A percentile compares a stretch with the other conserved stretches of the same genome.
phyloP scores from a whole-genome alignment of 2,329 filamentous ascomycete genomes.

The Trichoderma sp. region DNA sequence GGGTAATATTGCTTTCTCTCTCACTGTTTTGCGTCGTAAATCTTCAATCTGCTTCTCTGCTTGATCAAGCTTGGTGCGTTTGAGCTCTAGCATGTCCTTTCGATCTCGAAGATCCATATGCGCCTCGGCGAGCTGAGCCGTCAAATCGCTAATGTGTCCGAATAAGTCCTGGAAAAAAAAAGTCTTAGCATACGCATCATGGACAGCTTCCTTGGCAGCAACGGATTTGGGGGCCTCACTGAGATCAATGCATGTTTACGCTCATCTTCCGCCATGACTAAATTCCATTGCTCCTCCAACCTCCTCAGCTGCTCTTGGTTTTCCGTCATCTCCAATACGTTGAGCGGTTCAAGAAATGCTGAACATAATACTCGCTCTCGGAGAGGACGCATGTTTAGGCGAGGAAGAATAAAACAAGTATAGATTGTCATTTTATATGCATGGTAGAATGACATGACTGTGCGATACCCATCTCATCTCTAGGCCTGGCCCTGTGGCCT shows the following conservation, averaged over 20 bases:
- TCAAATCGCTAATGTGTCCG: constrained; percentile 6
- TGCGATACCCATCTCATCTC: not conserved
- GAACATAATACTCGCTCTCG: constrained; percentile 1
- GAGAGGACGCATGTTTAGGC: not conserved
- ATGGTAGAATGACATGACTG: not conserved
- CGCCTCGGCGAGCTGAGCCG: constrained; percentile 12
- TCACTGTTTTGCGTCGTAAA: constrained; percentile 12
- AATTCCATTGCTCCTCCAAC: constrained; percentile 12
- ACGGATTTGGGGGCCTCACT: not conserved
- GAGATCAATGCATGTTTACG: constrained; percentile 12
- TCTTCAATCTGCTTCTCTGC: constrained; percentile 17
- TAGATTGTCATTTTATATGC: constrained; percentile 16
- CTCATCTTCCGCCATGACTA: constrained; percentile 17
- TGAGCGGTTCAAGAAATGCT: not conserved
- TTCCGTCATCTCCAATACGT: constrained; percentile 14
- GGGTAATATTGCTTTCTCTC: not conserved
- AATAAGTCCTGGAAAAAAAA: constrained; percentile 11
- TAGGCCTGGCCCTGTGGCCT: not conserved
- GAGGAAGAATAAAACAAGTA: not conserved
- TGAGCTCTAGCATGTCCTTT: constrained; percentile 20
- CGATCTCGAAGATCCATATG: constrained; percentile 19
- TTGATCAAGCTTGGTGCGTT: constrained; percentile 10
- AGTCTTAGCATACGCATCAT: not conserved
- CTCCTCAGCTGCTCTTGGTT: constrained; percentile 11
- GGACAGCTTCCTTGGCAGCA: not conserved